Evolutionary conservation across 2,329 filamentous ascomycete genomes (phyloP).

Genomic region (Aspergillus caelatus): DNA sequence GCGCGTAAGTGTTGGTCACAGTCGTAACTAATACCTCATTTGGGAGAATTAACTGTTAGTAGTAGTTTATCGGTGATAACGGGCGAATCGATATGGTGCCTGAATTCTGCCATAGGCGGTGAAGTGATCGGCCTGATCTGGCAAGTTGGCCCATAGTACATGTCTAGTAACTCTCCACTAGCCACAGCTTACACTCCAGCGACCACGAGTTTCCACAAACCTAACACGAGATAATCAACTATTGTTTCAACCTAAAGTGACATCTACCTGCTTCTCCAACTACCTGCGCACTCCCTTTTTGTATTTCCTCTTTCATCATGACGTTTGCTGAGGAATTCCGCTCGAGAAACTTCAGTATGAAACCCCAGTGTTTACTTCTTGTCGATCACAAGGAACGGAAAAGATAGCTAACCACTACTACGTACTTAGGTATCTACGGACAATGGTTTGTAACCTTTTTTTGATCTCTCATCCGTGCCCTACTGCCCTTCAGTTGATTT

Average conservation of each 20-base stretch:
- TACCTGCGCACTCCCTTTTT: not conserved
- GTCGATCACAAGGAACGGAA: constrained; percentile 19
- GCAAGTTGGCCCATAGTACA: constrained; percentile 27
- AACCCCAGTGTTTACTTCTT: constrained; percentile 19
- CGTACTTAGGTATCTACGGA: constrained; percentile 64
- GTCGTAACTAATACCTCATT: not conserved
- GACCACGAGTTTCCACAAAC: not conserved
- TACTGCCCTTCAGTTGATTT: not conserved
- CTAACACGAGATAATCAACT: not conserved
- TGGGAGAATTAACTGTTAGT: not conserved
- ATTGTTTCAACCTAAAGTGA: not conserved
- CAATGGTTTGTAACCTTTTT: constrained; percentile 60
- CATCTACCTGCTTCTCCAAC: not conserved
- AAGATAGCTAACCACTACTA: constrained; percentile 27
- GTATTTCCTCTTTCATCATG: constrained; percentile 45
- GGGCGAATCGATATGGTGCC: constrained; percentile 4
- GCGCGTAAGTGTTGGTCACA: not conserved
- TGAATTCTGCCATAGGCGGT: constrained; percentile 27
- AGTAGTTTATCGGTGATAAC: not conserved
- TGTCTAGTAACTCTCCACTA: constrained; percentile 17
- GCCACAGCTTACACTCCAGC: constrained; percentile 11
- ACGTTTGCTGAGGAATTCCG: constrained; percentile 64
- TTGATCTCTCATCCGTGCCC: constrained; percentile 3
- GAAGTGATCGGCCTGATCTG: constrained; percentile 24
- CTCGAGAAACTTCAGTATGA: constrained; percentile 68